phyloP scores from a whole-genome alignment of 1,139 yeast genomes.

The Hansenula sp. region DNA sequence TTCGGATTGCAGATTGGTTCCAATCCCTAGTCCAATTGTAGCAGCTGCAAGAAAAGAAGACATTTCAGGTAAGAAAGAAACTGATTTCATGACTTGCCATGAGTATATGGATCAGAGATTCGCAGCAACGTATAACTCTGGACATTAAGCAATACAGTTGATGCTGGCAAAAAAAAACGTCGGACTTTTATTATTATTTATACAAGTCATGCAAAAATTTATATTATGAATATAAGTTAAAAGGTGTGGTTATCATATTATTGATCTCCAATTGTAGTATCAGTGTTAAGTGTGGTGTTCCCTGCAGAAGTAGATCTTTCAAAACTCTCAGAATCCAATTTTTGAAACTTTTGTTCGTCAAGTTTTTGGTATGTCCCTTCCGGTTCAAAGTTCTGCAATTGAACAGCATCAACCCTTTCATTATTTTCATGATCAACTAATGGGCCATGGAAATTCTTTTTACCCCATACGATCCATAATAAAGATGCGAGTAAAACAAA shows the following conservation, averaged over 20 bases:
- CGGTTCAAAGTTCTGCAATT: slow-evolving; percentile 10
- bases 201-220: no score
- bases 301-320: slow-evolving; percentile 5
- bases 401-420: slow-evolving; percentile 19
- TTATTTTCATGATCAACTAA: slow-evolving; percentile 49
- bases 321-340: slow-evolving; percentile 12
- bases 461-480: slow-evolving; percentile 60
- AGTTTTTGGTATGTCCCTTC: slow-evolving; percentile 16
- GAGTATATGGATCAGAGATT: slow-evolving; percentile 65
- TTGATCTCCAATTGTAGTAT: background rate
- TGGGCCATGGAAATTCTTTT: slow-evolving; percentile 59
- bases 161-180: background rate
- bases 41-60: slow-evolving; percentile 36
- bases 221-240: background rate
- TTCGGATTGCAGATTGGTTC: slow-evolving; percentile 57
- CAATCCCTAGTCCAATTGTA: slow-evolving; percentile 63
- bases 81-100: slow-evolving; percentile 52
- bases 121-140: slow-evolving; percentile 53
- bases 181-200: background rate
- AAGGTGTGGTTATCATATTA: background rate
- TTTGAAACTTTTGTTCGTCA: slow-evolving; percentile 18
- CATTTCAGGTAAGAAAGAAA: slow-evolving; percentile 36
- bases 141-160: background rate
- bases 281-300: background rate
- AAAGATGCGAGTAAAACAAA: slow-evolving; percentile 46